Percentiles rank a stretch among this genome's conserved stretches.
These are phyloP conservation scores for Chaetoceros muelleri DNA, from an alignment of 108 stramenopile species.

Conservation along the genomic window DNA sequence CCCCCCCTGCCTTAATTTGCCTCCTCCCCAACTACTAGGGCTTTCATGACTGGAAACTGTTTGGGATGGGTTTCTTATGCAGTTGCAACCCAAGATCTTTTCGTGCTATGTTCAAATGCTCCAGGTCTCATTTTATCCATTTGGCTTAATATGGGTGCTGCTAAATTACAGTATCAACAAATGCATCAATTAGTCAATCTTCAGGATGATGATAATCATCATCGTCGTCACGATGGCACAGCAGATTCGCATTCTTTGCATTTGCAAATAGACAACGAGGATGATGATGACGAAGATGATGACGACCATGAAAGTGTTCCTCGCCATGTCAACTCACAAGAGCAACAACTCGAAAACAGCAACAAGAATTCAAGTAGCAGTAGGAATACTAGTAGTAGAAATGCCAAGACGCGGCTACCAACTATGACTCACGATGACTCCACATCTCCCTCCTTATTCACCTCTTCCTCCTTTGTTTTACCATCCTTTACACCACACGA, in stretches of 20 bases:
- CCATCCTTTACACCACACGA: conserved; percentile 24
- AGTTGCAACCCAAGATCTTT: conserved; percentile 45
- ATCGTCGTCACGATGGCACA: too few species aligned
- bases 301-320: neutral
- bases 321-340: too few species aligned
- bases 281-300: conserved; percentile 3
- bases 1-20: too few species aligned
- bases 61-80: conserved; percentile 54
- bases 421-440: too few species aligned
- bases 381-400: neutral
- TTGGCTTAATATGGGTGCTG: conserved; percentile 74
- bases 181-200: neutral
- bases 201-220: neutral
- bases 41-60: conserved; percentile 73
- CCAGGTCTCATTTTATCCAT: conserved; percentile 58
- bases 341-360: too few species aligned
- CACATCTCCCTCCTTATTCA: too few species aligned
- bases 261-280: neutral
- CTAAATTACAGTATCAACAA: conserved; percentile 69
- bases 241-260: neutral
- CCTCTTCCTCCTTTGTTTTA: neutral
- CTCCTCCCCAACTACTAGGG: conserved; percentile 67
- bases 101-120: conserved; percentile 59
- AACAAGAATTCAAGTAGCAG: too few species aligned
- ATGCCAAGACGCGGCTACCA: too few species aligned